Evolutionary conservation across 306 rosid species (phyloP), one percentile per base, ranked within the genome.

Genomic region (Myrica gale): DNA sequence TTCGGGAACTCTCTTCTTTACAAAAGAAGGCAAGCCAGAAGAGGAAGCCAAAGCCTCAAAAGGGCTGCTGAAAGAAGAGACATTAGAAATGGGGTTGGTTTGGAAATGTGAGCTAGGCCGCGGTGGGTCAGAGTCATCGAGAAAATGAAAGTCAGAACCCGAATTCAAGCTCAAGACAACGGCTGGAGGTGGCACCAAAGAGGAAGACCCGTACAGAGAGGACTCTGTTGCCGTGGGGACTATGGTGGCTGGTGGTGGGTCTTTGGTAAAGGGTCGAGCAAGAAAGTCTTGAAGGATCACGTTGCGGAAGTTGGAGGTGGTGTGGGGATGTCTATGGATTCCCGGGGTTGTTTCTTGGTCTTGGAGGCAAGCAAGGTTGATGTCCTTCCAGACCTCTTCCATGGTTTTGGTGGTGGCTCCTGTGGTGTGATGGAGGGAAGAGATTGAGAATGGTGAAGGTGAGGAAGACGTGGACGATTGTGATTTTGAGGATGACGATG

Each of bases 321-420:
- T 2, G 47, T 39, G 20, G 61, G 50, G 3, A 48, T 4, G 53
- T 56, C 8, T 10, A 58, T 3, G 23, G 56, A 16, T n/a, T 1
- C 55, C n/a, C 16, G 48, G 26, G 11, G 10, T 5, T 26, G 73
- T 50, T 17, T 8, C 52, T 16, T 67, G 82, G 19, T 78, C 74
- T 19, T 80, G 74, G 16, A 87, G 79, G 39, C 90, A 82, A 12
- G 87, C 66, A 0, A 90, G 84, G 15, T 82, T 85, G 4, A 92
- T 87, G 81, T 90, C 97, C 52, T 87, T 88, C 97, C 96, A 90
- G 0, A 90, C 89, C 68, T 88, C 96, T 74, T 90, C 96, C 97
- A 91, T 91, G 72, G 79, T 76, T 71, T 9, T 52, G 11, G 44
- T 52, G 11, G 44, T n/a, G 46, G 39, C 63, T 32, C 73, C 47